Percentiles rank a stretch among this genome's conserved stretches.
These are phyloP conservation scores for Aspergillus sp. DNA, from an alignment of 2,329 filamentous ascomycete species.

Conservation along the genomic window DNA sequence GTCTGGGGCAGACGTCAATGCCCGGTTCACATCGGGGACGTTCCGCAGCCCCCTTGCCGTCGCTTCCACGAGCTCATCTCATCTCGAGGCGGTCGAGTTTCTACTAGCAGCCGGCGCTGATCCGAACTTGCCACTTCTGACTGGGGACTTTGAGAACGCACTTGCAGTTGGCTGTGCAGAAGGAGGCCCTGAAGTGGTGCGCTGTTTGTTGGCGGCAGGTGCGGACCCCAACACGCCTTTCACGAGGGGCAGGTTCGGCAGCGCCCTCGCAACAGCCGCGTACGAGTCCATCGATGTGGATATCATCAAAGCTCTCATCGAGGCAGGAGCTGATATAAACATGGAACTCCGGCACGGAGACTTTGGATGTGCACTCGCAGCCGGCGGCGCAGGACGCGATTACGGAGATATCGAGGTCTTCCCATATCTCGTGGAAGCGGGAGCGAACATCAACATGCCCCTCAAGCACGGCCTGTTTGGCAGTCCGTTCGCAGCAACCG, in stretches of 20 bases:
- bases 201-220: conserved; percentile 11
- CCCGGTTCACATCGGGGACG: no score
- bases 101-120: neutral
- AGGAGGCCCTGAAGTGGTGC: neutral
- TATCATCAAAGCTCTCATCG: conserved; percentile 4
- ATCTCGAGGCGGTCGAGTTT: neutral
- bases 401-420: neutral
- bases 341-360: neutral
- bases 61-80: neutral
- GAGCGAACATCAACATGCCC: conserved; percentile 1
- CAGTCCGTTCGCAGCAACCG: conserved; percentile 6
- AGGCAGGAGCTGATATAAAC: conserved; percentile 13
- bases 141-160: neutral
- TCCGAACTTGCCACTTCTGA: neutral
- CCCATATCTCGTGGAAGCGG: neutral
- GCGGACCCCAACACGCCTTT: conserved; percentile 16
- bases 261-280: conserved; percentile 15
- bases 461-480: neutral
- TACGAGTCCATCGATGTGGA: neutral
- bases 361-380: conserved; percentile 9
- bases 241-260: conserved; percentile 3
- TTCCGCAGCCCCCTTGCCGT: neutral
- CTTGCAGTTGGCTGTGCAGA: conserved; percentile 2
- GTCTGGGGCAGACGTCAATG: neutral
- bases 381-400: neutral